These are phyloP conservation scores for Pseudonitzschia delicatissima DNA, from an alignment of 108 stramenopile genomes.

Conservation along the genomic window DNA sequence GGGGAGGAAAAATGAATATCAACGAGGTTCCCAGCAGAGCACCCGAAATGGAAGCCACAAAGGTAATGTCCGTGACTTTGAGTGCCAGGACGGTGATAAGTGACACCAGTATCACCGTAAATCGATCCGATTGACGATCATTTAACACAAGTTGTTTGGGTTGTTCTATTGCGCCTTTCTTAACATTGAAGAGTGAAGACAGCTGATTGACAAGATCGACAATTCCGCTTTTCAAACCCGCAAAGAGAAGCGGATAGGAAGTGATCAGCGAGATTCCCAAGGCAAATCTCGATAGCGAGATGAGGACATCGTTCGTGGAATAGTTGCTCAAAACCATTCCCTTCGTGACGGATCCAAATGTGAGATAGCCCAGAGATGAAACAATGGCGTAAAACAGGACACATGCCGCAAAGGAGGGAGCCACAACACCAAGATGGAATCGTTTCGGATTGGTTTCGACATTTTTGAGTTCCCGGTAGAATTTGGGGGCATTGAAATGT, in stretches of 20 bases:
- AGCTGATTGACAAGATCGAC: constrained; percentile 50
- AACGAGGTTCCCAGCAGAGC: constrained; percentile 87
- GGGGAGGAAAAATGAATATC: constrained; percentile 88
- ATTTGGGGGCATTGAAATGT: constrained; percentile 93
- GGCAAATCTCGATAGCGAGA: constrained; percentile 68
- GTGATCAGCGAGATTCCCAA: constrained; percentile 83
- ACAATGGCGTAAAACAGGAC: constrained; percentile 57
- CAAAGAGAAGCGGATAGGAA: constrained; percentile 89
- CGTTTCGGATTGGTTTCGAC: constrained; percentile 25
- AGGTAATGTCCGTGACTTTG: constrained; percentile 66
- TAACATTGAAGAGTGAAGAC: not conserved
- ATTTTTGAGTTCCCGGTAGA: constrained; percentile 83
- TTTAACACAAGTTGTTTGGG: constrained; percentile 26
- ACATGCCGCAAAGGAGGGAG: constrained; percentile 61
- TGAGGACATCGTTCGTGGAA: constrained; percentile 67
- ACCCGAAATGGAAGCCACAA: constrained; percentile 82
- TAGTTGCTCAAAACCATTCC: constrained; percentile 92
- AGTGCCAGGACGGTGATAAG: constrained; percentile 58
- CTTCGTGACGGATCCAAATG: constrained; percentile 75
- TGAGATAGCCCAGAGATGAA: constrained; percentile 74
- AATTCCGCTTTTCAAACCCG: constrained; percentile 68
- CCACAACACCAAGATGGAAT: constrained; percentile 72
- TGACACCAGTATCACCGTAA: constrained; percentile 46
- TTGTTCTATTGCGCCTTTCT: constrained; percentile 26
- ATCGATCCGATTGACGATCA: constrained; percentile 9